Evolutionary conservation across 2,329 filamentous ascomycete genomes (phyloP).

Genomic region (Trichoderma aggressivum): DNA sequence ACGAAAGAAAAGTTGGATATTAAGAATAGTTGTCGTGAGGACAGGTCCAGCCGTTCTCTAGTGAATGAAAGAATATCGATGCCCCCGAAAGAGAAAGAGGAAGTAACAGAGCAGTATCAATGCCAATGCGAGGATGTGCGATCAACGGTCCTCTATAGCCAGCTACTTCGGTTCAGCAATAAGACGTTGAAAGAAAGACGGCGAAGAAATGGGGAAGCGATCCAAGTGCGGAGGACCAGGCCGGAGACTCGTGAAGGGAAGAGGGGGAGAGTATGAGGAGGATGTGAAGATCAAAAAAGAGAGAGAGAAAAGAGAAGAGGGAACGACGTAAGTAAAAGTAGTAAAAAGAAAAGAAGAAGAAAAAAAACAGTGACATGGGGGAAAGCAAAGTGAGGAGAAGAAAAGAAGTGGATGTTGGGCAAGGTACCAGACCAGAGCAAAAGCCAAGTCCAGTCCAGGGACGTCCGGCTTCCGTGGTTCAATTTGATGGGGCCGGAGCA

Average conservation of each 20-base stretch:
- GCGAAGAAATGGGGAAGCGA: slow-evolving; percentile 7
- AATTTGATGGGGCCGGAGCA: neutral
- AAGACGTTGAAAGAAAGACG: slow-evolving; percentile 23
- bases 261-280: neutral
- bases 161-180: slow-evolving; percentile 25
- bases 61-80: neutral
- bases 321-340: slow-evolving; percentile 20
- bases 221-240: slow-evolving; percentile 18
- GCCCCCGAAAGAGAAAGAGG: neutral
- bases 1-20: neutral
- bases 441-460: neutral
- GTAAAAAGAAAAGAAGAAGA: slow-evolving; percentile 22
- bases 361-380: slow-evolving; percentile 21
- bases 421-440: neutral
- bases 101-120: slow-evolving; percentile 3
- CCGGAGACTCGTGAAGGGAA: slow-evolving; percentile 18
- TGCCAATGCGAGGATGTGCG: slow-evolving; percentile 25
- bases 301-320: neutral
- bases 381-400: slow-evolving; percentile 16
- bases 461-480: neutral
- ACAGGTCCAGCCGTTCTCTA: slow-evolving; percentile 13
- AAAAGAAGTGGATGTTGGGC: neutral
- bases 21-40: slow-evolving; percentile 5
- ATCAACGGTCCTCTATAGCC: slow-evolving; percentile 33
- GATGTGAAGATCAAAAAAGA: slow-evolving; percentile 5